Percentiles rank a stretch among this genome's conserved stretches.
phyloP scores from a whole-genome alignment of 371 early-diverging fungal species.

The Apophysomyces variabilis region DNA sequence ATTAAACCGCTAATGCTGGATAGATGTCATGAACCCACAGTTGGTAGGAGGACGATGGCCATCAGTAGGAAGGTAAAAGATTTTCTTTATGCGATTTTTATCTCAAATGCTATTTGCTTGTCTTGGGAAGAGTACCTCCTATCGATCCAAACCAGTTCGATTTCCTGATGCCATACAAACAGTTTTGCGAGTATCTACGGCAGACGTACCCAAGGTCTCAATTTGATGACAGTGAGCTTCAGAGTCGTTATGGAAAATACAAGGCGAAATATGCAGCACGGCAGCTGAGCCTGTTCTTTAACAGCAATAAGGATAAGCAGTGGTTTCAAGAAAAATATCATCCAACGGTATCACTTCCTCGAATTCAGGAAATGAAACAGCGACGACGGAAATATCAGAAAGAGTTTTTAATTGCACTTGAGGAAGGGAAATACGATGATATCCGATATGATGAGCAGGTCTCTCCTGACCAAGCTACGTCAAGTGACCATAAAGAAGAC shows the following conservation, averaged over 20 bases:
- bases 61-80: neutral
- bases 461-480: neutral
- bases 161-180: constrained; percentile 77
- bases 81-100: neutral
- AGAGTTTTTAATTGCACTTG: constrained; percentile 67
- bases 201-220: constrained; percentile 53
- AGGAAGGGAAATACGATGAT: constrained; percentile 75
- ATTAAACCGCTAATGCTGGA: too few species aligned
- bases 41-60: constrained; percentile 29
- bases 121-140: constrained; percentile 23
- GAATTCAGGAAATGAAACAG: constrained; percentile 57
- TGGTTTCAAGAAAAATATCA: constrained; percentile 95
- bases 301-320: constrained; percentile 79
- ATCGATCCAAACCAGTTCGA: constrained; percentile 81
- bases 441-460: constrained; percentile 61
- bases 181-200: constrained; percentile 77
- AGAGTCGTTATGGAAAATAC: constrained; percentile 78
- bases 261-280: constrained; percentile 74
- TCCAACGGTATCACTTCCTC: constrained; percentile 62
- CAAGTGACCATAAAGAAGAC: constrained; percentile 20
- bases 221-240: constrained; percentile 81
- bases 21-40: constrained; percentile 36
- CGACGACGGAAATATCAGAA: constrained; percentile 61
- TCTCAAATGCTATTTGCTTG: neutral
- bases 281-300: constrained; percentile 75